Percentiles rank a stretch among this genome's conserved stretches.
phyloP scores from a whole-genome alignment of 2,329 filamentous ascomycete species.

The Sporothrix luriei region DNA sequence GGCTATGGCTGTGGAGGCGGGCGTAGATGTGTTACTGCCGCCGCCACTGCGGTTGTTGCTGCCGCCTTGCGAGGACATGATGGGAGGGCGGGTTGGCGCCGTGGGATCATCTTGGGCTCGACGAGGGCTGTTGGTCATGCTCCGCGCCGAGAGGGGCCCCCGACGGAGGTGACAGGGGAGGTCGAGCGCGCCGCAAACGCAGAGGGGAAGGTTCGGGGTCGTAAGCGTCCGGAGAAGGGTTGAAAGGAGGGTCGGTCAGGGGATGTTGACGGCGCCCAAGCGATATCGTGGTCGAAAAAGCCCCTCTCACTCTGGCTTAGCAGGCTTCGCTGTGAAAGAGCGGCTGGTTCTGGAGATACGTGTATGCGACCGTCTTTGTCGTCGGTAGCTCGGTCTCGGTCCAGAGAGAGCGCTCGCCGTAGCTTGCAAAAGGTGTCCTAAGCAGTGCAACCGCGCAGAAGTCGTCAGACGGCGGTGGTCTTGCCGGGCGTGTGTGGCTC shows the following conservation, averaged over 20 bases:
- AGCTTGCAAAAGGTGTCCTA: neutral
- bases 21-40: conserved; percentile 30
- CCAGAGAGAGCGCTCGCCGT: neutral
- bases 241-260: neutral
- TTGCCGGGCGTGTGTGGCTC: neutral
- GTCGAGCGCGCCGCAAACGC: conserved; percentile 26
- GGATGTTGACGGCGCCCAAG: conserved; percentile 2
- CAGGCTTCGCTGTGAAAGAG: neutral
- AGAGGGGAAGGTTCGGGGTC: neutral
- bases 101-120: conserved; percentile 49
- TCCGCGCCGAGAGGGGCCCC: conserved; percentile 31
- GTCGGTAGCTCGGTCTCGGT: neutral
- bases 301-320: neutral
- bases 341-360: neutral
- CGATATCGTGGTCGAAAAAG: neutral
- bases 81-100: conserved; percentile 45
- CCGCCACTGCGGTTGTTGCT: conserved; percentile 35
- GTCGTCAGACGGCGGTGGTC: neutral
- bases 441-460: neutral
- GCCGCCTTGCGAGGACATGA: conserved; percentile 47
- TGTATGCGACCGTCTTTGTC: neutral
- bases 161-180: conserved; percentile 2
- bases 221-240: neutral
- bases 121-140: conserved; percentile 47
- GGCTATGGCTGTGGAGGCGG: neutral